phyloP scores from a whole-genome alignment of 1,284 basidiomycete genomes.

The Cystobasidium slooffiae region DNA sequence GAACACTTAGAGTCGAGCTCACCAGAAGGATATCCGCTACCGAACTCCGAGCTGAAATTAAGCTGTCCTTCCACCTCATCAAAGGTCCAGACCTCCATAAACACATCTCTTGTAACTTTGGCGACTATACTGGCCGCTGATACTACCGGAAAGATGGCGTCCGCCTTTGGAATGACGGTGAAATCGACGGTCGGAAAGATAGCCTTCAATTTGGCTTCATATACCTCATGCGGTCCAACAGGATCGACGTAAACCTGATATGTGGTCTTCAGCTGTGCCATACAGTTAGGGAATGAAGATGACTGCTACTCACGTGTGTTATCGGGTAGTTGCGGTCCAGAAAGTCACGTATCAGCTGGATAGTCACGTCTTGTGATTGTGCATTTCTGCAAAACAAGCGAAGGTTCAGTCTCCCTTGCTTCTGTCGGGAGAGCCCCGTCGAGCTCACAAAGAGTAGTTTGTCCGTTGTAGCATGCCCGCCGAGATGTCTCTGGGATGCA shows the following conservation, averaged over 20 bases:
- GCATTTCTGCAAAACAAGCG: conserved; percentile 64
- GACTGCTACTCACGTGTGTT: conserved; percentile 66
- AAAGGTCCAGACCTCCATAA: conserved; percentile 79
- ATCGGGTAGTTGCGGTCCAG: conserved; percentile 78
- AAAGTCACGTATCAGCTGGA: conserved; percentile 82
- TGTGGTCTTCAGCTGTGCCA: conserved; percentile 2
- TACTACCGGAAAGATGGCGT: conserved; percentile 93
- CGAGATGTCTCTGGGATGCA: conserved; percentile 90
- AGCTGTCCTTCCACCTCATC: conserved; percentile 55
- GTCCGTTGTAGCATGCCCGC: conserved; percentile 83
- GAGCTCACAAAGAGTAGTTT: conserved; percentile 72
- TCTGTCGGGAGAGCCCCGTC: background rate
- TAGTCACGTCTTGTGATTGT: conserved; percentile 89
- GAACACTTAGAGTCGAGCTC: conserved; percentile 43
- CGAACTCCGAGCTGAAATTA: conserved; percentile 46
- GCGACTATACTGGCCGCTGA: conserved; percentile 95
- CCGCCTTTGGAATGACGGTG: conserved; percentile 90
- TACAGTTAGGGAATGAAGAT: background rate
- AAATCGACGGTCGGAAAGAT: conserved; percentile 82
- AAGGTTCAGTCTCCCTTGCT: background rate
- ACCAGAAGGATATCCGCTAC: conserved; percentile 82
- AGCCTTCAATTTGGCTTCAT: conserved; percentile 76
- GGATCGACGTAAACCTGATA: conserved; percentile 91
- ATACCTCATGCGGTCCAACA: conserved; percentile 82
- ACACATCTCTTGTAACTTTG: conserved; percentile 92